Evolutionary conservation across 2,329 filamentous ascomycete species (phyloP).

Genomic region (Fusarium mangiferae): DNA sequence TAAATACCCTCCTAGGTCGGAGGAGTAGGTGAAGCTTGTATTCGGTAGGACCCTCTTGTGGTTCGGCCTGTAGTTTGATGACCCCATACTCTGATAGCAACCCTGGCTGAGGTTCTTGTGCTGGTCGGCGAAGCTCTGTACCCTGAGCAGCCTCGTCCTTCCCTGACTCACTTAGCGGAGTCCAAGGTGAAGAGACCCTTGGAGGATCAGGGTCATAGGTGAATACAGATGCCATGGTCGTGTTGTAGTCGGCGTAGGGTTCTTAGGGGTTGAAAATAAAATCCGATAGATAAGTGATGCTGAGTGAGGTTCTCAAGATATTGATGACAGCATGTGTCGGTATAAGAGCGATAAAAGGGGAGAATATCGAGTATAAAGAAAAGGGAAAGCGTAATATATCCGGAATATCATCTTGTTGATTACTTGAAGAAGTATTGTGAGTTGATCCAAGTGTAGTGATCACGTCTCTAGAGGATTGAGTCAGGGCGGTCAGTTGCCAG

Average conservation of each 20-base stretch:
- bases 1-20: constrained; percentile 79
- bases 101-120: constrained; percentile 45
- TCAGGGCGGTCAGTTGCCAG: constrained; percentile 30
- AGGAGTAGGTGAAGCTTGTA: constrained; percentile 95
- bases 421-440: constrained; percentile 10
- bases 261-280: neutral
- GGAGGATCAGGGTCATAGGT: constrained; percentile 92
- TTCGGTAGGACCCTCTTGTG: constrained; percentile 92
- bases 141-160: constrained; percentile 43
- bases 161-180: constrained; percentile 63
- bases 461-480: constrained; percentile 29
- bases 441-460: constrained; percentile 25
- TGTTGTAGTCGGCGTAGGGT: neutral
- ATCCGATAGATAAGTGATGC: neutral
- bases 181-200: constrained; percentile 91
- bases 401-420: constrained; percentile 42
- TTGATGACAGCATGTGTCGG: constrained; percentile 20
- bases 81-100: constrained; percentile 71
- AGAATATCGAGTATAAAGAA: constrained; percentile 23
- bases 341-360: constrained; percentile 13
- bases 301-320: constrained; percentile 31
- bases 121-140: constrained; percentile 41
- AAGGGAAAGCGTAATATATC: constrained; percentile 27
- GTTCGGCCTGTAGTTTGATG: constrained; percentile 85
- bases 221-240: constrained; percentile 89